A percentile compares a stretch with the other conserved stretches of the same genome.
phyloP scores from a whole-genome alignment of 2,329 filamentous ascomycete genomes.

The Penicillium sp. region DNA sequence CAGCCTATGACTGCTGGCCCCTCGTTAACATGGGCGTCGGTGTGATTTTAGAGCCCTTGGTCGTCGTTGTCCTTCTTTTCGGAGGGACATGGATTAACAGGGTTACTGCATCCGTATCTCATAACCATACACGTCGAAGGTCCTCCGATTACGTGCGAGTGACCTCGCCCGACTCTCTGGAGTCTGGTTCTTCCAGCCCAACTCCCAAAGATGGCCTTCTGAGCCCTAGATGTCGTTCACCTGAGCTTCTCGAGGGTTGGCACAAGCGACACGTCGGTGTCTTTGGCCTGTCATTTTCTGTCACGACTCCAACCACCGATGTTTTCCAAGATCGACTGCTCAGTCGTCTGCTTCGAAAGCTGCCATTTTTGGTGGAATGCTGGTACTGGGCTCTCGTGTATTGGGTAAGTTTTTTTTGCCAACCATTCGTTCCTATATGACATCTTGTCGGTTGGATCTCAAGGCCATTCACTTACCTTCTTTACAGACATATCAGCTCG shows the following conservation, averaged over 20 bases:
- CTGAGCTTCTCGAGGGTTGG: slow-evolving; percentile 46
- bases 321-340: slow-evolving; percentile 58
- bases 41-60: slow-evolving; percentile 57
- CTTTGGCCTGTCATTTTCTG: slow-evolving; percentile 44
- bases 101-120: slow-evolving; percentile 32
- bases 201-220: slow-evolving; percentile 36
- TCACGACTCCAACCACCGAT: slow-evolving; percentile 59
- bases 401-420: slow-evolving; percentile 57
- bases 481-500: slow-evolving; percentile 66
- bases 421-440: background rate
- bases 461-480: background rate
- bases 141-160: slow-evolving; percentile 20
- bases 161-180: slow-evolving; percentile 36
- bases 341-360: slow-evolving; percentile 60
- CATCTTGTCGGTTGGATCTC: background rate
- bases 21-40: slow-evolving; percentile 50
- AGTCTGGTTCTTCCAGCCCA: slow-evolving; percentile 41
- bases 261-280: slow-evolving; percentile 48
- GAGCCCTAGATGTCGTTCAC: slow-evolving; percentile 29
- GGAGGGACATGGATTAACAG: slow-evolving; percentile 61
- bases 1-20: background rate
- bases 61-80: slow-evolving; percentile 57
- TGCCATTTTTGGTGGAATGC: slow-evolving; percentile 68
- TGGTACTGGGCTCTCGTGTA: slow-evolving; percentile 77
- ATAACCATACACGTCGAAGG: slow-evolving; percentile 18